Conservation (phyloP, 176 grass and related monocot genomes). For the Thinopyrum elongatum region DNA sequence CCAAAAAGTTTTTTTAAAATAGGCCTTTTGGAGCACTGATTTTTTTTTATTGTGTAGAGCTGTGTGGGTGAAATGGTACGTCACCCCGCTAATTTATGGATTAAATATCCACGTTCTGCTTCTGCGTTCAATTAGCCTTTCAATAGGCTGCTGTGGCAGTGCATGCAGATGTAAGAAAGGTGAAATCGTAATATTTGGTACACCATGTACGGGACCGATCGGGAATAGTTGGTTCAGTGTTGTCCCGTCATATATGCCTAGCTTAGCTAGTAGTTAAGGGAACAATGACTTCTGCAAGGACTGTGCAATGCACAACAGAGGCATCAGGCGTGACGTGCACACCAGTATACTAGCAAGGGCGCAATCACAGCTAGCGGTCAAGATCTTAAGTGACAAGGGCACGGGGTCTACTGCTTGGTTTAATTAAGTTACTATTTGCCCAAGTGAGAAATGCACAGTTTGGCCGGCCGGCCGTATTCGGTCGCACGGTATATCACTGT, state of each 20-base stretch:
- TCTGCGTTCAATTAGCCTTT: not conserved
- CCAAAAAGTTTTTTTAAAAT: no score
- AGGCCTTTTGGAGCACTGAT: no score
- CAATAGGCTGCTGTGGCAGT: not conserved
- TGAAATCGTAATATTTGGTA: not conserved
- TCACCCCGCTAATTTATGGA: no score
- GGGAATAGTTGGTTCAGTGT: slow-evolving; percentile 22
- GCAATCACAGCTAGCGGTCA: not conserved
- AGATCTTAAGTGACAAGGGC: not conserved
- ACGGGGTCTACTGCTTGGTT: not conserved
- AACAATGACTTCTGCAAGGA: slow-evolving; percentile 12
- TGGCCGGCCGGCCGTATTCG: not conserved
- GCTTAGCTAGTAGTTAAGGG: slow-evolving; percentile 1
- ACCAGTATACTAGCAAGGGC: not conserved
- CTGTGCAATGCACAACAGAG: not conserved
- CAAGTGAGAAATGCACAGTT: not conserved
- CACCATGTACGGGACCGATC: not conserved
- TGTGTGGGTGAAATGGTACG: not conserved
- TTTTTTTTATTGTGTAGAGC: no score
- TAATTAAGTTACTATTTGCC: not conserved
- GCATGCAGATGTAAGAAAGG: not conserved
- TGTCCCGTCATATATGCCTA: slow-evolving; percentile 23
- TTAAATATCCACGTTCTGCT: not conserved
- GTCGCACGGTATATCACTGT: slow-evolving; percentile 11
- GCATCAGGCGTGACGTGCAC: not conserved